A percentile compares a stretch with the other conserved stretches of the same genome.
These are phyloP conservation scores for Colletotrichum incanum DNA, from an alignment of 2,329 filamentous ascomycete species.

Conservation along the genomic window DNA sequence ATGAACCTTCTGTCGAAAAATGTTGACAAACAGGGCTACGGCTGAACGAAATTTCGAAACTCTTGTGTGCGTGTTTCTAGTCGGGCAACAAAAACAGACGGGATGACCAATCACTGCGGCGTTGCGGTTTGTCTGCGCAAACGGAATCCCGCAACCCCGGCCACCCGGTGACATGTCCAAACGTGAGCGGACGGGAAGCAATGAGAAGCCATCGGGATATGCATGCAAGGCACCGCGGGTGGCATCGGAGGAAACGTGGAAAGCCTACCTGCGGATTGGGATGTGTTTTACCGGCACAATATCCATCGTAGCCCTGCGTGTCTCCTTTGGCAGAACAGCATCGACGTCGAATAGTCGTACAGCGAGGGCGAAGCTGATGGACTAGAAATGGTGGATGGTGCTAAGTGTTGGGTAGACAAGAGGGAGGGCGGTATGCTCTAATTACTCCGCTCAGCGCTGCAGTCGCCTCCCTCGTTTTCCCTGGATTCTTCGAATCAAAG, in stretches of 20 bases:
- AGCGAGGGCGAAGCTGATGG: conserved; percentile 31
- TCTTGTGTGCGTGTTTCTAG: conserved; percentile 33
- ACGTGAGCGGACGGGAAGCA: conserved; percentile 40
- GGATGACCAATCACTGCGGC: conserved; percentile 29
- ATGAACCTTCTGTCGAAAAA: conserved; percentile 30
- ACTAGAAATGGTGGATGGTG: conserved; percentile 2
- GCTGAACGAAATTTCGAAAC: conserved; percentile 32
- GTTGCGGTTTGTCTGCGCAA: conserved; percentile 10
- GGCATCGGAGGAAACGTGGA: conserved; percentile 30
- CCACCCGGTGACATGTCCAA: conserved; percentile 38
- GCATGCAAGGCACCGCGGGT: conserved; percentile 42
- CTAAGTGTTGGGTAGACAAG: conserved; percentile 11
- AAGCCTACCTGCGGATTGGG: conserved; percentile 37
- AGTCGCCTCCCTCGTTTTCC: conserved; percentile 18
- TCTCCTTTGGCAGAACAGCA: conserved; percentile 24
- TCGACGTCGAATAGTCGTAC: conserved; percentile 28
- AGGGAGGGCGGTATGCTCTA: conserved; percentile 15
- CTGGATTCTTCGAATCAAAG: conserved; percentile 36
- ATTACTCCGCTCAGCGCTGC: conserved; percentile 16
- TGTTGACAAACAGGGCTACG: conserved; percentile 28
- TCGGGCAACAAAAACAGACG: conserved; percentile 14
- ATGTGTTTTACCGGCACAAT: conserved; percentile 36
- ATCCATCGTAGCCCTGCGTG: conserved; percentile 18
- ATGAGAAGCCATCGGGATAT: conserved; percentile 16
- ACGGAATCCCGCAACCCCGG: conserved; percentile 32